Percentiles rank a stretch among this genome's conserved stretches.
These are phyloP conservation scores for Xylaria sp. DNA, from an alignment of 2,329 filamentous ascomycete species.

Conservation along the genomic window DNA sequence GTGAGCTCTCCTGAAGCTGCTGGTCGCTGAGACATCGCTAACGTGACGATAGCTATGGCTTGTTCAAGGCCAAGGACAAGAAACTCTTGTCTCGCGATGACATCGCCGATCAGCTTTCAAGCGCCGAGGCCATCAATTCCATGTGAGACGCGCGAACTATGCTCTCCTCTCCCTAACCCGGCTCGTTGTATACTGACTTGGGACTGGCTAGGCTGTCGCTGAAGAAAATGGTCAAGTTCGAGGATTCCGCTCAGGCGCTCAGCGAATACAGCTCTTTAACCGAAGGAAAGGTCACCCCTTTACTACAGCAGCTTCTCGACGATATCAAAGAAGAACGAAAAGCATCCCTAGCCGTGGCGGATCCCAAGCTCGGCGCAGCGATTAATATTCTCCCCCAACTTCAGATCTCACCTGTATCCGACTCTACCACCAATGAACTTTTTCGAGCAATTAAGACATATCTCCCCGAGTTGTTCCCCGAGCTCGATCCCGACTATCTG, in stretches of 20 bases:
- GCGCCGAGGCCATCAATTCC: slow-evolving; percentile 83
- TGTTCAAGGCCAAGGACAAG: slow-evolving; percentile 99
- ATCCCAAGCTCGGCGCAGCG: slow-evolving; percentile 87
- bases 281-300: slow-evolving; percentile 92
- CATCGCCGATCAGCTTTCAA: slow-evolving; percentile 73
- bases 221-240: slow-evolving; percentile 97
- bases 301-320: slow-evolving; percentile 81
- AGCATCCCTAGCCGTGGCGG: slow-evolving; percentile 89
- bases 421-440: slow-evolving; percentile 82
- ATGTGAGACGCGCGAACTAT: slow-evolving; percentile 66
- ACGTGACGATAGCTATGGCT: slow-evolving; percentile 74
- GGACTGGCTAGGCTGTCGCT: slow-evolving; percentile 73
- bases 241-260: slow-evolving; percentile 86
- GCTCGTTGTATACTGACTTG: slow-evolving; percentile 2
- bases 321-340: slow-evolving; percentile 98
- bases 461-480: slow-evolving; percentile 87
- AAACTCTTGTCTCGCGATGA: slow-evolving; percentile 92
- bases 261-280: slow-evolving; percentile 88
- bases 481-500: slow-evolving; percentile 82
- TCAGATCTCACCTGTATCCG: slow-evolving; percentile 80
- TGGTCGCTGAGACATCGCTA: slow-evolving; percentile 20
- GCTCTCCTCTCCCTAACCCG: not conserved
- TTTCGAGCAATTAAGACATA: slow-evolving; percentile 95
- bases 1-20: slow-evolving; percentile 50
- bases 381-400: slow-evolving; percentile 92